Evolutionary conservation across 805 yeast genomes (phyloP), one percentile per base, ranked within the genome.

Genomic region (Ogataea trehaloabstinens): DNA sequence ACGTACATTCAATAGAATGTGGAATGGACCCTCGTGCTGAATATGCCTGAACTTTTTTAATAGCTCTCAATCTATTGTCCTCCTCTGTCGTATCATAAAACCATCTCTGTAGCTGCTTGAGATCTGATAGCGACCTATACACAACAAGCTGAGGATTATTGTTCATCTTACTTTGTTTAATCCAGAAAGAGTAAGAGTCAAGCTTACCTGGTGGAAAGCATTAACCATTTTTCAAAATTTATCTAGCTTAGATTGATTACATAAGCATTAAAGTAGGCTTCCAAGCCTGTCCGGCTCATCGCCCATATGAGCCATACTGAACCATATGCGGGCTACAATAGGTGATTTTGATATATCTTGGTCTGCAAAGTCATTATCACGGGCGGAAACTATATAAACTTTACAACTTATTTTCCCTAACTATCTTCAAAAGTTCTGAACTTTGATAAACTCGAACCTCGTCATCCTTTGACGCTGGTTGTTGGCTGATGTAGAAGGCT

Each of bases 1-100:
- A 69, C 0, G 95, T 85, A 29, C 78, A 61, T 49, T 83, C 91
- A 22, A 86, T 68, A 0, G 82, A 81, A 55, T 82, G 93, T 1
- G 93, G 90, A 12, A 85, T 49, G 49, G 65, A 70, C 15, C 89
- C 88, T 53, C 85, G 67, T 2, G 84, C 68, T 28, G 63, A 60
- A 50, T 75, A 74, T 1, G 80, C 76, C 38, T 71, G 63, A 4
- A 81, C 80, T 45, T 64, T 68, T 35, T 67, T 66, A 5, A 82
- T 57, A 0, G 82, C 89, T 35, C 74, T 52, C 5, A 28, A 10
- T 33, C 79, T 57, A 2, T 42, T 43, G 16, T 52, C 48, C 6
- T 24, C 13, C 2, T 33, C 37, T 11, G 40, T 25, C n/a, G 57
- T 61, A 31, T 68, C 63, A 49, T 70, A 82, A 51, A 82, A 78